Percentiles rank a stretch among this genome's conserved stretches.
phyloP scores from a whole-genome alignment of 495 filamentous ascomycete species.

The Lichina pygmaea region DNA sequence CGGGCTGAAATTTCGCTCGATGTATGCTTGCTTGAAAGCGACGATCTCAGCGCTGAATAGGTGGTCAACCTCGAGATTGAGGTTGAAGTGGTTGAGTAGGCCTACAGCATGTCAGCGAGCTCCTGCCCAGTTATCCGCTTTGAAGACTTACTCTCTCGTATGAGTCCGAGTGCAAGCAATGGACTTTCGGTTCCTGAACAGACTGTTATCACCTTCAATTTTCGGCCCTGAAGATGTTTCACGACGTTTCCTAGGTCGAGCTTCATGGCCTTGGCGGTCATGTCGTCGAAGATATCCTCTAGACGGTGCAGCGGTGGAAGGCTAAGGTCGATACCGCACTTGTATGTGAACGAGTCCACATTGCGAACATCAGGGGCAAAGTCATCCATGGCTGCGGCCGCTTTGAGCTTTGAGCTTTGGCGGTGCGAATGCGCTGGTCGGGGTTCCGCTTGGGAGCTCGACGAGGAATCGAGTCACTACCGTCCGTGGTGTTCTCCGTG shows the following conservation, averaged over 20 bases:
- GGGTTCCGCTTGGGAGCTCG: no score
- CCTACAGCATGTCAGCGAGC: conserved; percentile 6
- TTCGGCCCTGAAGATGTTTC: conserved; percentile 12
- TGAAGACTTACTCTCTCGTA: conserved; percentile 15
- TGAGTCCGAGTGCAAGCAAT: conserved; percentile 33
- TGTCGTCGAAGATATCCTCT: conserved; percentile 21
- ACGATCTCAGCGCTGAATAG: conserved; percentile 60
- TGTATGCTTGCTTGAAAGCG: conserved; percentile 55
- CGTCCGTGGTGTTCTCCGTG: no score
- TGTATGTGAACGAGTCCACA: neutral
- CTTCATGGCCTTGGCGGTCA: conserved; percentile 15
- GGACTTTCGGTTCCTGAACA: conserved; percentile 71
- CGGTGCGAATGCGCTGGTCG: no score
- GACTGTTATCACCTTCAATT: conserved; percentile 41
- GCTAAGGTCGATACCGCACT: conserved; percentile 7
- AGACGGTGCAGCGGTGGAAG: conserved; percentile 21
- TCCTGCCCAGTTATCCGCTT: neutral
- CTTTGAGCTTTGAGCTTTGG: no score
- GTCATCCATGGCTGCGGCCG: no score
- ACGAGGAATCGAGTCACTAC: no score
- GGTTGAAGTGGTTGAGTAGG: conserved; percentile 4
- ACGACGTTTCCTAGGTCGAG: conserved; percentile 14
- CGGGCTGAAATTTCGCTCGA: conserved; percentile 43
- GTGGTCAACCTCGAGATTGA: conserved; percentile 25
- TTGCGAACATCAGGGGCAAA: neutral